phyloP scores from a whole-genome alignment of 2,329 filamentous ascomycete genomes.

The Calonectria multiphialidica region DNA sequence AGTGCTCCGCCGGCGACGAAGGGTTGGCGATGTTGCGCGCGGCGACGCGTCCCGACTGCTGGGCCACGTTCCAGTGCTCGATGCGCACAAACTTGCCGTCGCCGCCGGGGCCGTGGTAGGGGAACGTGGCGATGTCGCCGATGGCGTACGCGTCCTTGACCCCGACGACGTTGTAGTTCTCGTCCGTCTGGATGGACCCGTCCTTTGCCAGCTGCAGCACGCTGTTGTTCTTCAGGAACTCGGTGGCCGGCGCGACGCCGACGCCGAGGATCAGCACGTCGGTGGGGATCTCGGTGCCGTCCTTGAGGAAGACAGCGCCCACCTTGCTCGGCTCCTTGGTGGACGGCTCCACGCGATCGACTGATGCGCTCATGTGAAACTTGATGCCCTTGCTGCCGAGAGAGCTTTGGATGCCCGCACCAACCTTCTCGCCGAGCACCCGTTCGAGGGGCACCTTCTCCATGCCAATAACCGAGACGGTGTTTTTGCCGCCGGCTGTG shows the following conservation, averaged over 20 bases:
- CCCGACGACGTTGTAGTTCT: conserved; percentile 81
- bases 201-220: conserved; percentile 81
- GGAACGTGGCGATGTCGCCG: conserved; percentile 95
- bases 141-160: conserved; percentile 90
- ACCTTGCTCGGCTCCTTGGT: conserved; percentile 76
- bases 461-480: conserved; percentile 90
- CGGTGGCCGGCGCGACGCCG: conserved; percentile 87
- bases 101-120: conserved; percentile 91
- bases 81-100: conserved; percentile 82
- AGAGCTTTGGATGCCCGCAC: conserved; percentile 81
- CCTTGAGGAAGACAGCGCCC: conserved; percentile 84
- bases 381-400: conserved; percentile 90
- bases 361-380: conserved; percentile 84
- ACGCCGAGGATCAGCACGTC: conserved; percentile 94
- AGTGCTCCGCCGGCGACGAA: conserved; percentile 71
- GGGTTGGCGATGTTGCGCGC: conserved; percentile 82
- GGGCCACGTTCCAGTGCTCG: conserved; percentile 99
- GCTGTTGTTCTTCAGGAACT: conserved; percentile 81
- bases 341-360: conserved; percentile 86
- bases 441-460: conserved; percentile 87
- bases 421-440: conserved; percentile 86
- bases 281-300: conserved; percentile 85
- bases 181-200: conserved; percentile 86
- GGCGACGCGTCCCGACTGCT: conserved; percentile 87
- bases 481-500: conserved; percentile 77